These are phyloP conservation scores for Breynia disticha DNA, from an alignment of 441 rosid genomes.

Conservation along the genomic window DNA sequence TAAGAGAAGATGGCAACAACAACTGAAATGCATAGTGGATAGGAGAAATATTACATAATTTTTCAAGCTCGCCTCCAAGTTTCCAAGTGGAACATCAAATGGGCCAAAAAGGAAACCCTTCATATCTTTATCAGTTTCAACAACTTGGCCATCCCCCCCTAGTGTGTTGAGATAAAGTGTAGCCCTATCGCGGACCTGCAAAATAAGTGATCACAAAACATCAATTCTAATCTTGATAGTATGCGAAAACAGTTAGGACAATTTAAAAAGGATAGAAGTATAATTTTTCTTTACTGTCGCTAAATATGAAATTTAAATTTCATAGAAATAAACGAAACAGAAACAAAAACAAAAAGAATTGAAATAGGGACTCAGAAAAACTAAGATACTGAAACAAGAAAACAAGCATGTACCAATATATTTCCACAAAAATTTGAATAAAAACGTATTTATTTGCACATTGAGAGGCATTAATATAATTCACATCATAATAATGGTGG, in stretches of 20 bases:
- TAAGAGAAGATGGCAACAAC: slow-evolving; percentile 16
- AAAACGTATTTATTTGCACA: background rate
- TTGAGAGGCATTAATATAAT: background rate
- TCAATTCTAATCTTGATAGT: too few species aligned
- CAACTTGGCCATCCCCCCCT: slow-evolving; percentile 57
- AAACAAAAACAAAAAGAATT: too few species aligned
- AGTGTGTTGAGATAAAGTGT: slow-evolving; percentile 81
- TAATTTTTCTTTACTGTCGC: too few species aligned
- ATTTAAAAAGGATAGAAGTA: too few species aligned
- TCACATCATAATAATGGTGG: too few species aligned
- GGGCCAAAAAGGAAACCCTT: slow-evolving; percentile 75
- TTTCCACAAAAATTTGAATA: too few species aligned
- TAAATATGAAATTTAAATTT: too few species aligned
- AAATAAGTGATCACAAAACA: background rate
- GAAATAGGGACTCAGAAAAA: too few species aligned
- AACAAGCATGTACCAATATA: too few species aligned
- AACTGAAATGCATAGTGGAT: slow-evolving; percentile 13
- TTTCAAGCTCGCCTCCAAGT: slow-evolving; percentile 84
- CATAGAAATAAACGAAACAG: too few species aligned
- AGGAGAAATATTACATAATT: slow-evolving; percentile 52
- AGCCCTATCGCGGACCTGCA: slow-evolving; percentile 94
- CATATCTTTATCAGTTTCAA: slow-evolving; percentile 57
- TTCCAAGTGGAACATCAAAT: slow-evolving; percentile 68
- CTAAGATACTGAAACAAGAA: too few species aligned
- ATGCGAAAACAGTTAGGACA: too few species aligned